Conservation (phyloP, 805 yeast species). For the Suhomyces faveliae region DNA sequence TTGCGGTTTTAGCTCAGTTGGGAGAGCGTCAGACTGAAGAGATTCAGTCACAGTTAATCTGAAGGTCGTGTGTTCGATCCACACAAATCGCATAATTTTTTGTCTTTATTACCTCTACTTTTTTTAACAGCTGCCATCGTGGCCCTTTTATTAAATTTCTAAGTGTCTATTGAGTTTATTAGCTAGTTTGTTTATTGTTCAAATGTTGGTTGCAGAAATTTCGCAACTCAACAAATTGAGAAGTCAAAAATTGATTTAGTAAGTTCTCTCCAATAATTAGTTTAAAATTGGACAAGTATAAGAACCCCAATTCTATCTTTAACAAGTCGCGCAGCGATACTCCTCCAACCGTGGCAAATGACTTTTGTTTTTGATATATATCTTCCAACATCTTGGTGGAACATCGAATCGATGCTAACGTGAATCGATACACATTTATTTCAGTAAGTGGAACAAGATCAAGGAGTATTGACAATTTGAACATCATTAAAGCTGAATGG, state of each 20-base stretch:
- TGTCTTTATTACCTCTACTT: neutral
- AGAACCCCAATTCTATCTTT: slow-evolving; percentile 49
- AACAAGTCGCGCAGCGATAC: slow-evolving; percentile 43
- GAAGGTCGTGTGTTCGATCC: slow-evolving; percentile 91
- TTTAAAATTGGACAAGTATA: slow-evolving; percentile 50
- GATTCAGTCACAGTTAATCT: slow-evolving; percentile 42
- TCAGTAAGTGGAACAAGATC: slow-evolving; percentile 32
- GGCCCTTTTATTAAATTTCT: slow-evolving; percentile 19
- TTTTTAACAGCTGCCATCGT: neutral
- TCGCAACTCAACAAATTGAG: slow-evolving; percentile 32
- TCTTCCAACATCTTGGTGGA: slow-evolving; percentile 45
- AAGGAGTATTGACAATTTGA: slow-evolving; percentile 33
- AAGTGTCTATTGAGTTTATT: slow-evolving; percentile 7
- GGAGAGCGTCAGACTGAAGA: slow-evolving; percentile 34
- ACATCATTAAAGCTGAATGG: slow-evolving; percentile 39
- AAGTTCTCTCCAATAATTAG: slow-evolving; percentile 41
- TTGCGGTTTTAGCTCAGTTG: slow-evolving; percentile 33
- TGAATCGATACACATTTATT: slow-evolving; percentile 39
- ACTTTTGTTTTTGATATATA: slow-evolving; percentile 41
- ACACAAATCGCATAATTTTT: slow-evolving; percentile 58
- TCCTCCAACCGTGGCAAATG: slow-evolving; percentile 46
- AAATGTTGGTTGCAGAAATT: slow-evolving; percentile 18
- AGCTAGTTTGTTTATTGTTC: slow-evolving; percentile 3
- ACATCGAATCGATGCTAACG: slow-evolving; percentile 39
- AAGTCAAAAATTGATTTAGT: slow-evolving; percentile 31